Conservation (phyloP, 225 moss, liverwort and hornwort genomes). For the Bryoerythrophyllum caledonicum region DNA sequence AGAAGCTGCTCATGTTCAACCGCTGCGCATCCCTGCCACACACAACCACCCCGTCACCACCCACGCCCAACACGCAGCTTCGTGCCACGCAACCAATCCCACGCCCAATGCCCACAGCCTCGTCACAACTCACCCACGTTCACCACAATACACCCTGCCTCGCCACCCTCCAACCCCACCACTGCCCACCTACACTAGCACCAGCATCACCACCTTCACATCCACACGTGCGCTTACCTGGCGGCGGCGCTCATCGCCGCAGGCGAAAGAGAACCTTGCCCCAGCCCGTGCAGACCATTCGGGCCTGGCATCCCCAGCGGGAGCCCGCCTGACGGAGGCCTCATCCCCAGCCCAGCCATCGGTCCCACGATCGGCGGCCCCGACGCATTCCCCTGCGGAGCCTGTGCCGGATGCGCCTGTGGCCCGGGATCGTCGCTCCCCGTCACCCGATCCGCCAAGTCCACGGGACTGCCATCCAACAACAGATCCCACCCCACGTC, state of each 20-base stretch:
- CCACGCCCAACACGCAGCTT: not conserved
- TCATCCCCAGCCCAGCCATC: conserved; percentile 52
- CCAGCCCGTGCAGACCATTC: conserved; percentile 50
- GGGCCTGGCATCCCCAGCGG: conserved; percentile 42
- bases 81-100: not conserved
- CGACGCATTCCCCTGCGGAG: conserved; percentile 36
- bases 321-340: conserved; percentile 68
- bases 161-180: not conserved
- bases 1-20: conserved; percentile 47
- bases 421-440: conserved; percentile 45
- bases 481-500: not conserved
- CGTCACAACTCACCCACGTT: not conserved
- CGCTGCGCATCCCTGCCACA: conserved; percentile 72
- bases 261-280: conserved; percentile 52
- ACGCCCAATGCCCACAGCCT: not conserved
- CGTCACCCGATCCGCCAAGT: conserved; percentile 54
- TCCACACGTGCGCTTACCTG: not conserved
- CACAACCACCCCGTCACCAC: not conserved
- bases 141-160: not conserved
- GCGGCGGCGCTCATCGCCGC: conserved; percentile 46
- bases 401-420: conserved; percentile 48
- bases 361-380: conserved; percentile 44
- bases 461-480: conserved; percentile 63
- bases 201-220: not conserved
- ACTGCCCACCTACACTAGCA: not conserved